Percentiles rank a stretch among this genome's conserved stretches.
These are phyloP conservation scores for Mesotaenium endlicherianum DNA, from an alignment of 139 green algal species.

Conservation along the genomic window DNA sequence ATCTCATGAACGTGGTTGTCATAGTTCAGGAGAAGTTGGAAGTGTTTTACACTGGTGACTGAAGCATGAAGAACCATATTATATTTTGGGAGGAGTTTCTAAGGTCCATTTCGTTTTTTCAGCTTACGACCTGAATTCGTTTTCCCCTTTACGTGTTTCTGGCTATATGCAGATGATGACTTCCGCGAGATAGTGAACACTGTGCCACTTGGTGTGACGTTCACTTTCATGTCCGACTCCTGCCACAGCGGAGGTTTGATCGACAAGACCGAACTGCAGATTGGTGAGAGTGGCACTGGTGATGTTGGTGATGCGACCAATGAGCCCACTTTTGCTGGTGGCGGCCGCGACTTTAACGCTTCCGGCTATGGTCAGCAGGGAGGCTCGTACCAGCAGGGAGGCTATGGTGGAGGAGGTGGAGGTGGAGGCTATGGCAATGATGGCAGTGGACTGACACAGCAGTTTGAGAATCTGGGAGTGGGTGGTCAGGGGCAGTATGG, in stretches of 20 bases:
- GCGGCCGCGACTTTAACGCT: background rate
- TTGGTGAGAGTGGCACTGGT: constrained; percentile 28
- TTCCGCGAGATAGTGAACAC: constrained; percentile 51
- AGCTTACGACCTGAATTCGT: too few species aligned
- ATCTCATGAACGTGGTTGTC: too few species aligned
- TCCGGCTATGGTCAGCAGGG: background rate
- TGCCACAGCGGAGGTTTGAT: constrained; percentile 71
- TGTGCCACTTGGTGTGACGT: constrained; percentile 50
- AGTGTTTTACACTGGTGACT: background rate
- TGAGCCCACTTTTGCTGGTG: background rate
- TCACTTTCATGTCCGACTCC: constrained; percentile 74
- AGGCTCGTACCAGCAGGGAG: background rate
- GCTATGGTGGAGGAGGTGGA: background rate
- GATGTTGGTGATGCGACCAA: background rate
- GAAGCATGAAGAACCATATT: background rate
- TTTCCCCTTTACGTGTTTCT: too few species aligned
- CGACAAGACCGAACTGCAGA: constrained; percentile 61
- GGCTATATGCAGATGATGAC: constrained; percentile 33
- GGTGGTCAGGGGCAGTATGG: background rate
- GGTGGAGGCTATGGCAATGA: background rate
- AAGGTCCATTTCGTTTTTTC: too few species aligned
- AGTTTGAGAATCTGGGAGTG: background rate
- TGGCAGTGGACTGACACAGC: too few species aligned
- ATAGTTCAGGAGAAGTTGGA: too few species aligned
- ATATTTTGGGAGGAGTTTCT: too few species aligned